These are phyloP conservation scores for Kluyveromyces siamensis DNA, from an alignment of 805 yeast genomes.

Conservation along the genomic window DNA sequence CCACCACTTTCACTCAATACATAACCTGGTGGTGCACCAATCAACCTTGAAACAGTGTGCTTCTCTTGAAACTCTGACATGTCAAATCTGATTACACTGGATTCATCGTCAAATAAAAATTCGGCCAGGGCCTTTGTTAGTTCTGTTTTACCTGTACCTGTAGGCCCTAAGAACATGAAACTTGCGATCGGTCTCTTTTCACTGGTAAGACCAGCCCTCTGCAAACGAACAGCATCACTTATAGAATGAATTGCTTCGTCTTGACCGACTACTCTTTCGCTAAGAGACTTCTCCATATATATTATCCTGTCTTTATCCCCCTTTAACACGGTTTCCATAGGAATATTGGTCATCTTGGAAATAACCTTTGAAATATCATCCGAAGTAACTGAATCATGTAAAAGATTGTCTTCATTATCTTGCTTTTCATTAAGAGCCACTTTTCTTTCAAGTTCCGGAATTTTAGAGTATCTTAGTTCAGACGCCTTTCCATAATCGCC, in stretches of 20 bases:
- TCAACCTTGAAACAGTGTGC: conserved; percentile 80
- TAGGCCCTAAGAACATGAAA: conserved; percentile 94
- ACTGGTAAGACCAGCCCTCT: conserved; percentile 92
- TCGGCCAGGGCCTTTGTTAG: conserved; percentile 87
- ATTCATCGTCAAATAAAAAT: conserved; percentile 82
- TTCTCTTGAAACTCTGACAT: conserved; percentile 98
- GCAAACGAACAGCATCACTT: conserved; percentile 90
- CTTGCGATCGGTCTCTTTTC: conserved; percentile 94
- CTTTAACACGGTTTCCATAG: conserved; percentile 80
- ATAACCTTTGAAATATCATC: conserved; percentile 92
- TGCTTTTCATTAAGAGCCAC: conserved; percentile 39
- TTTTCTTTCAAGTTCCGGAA: conserved; percentile 66
- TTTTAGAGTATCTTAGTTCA: conserved; percentile 75
- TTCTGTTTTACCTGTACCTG: conserved; percentile 98
- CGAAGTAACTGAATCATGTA: conserved; percentile 85
- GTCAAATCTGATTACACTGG: conserved; percentile 83
- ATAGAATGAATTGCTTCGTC: conserved; percentile 88
- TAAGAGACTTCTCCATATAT: conserved; percentile 75
- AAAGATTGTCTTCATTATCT: conserved; percentile 28
- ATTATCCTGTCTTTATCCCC: conserved; percentile 90
- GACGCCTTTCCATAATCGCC: conserved; percentile 88
- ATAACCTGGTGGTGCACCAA: conserved; percentile 98
- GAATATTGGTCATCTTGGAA: conserved; percentile 92
- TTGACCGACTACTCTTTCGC: conserved; percentile 82
- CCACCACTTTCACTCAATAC: conserved; percentile 93